Base-by-base conservation (phyloP, 1,139 yeast species). In the Scheffersomyces parashehatae region DNA sequence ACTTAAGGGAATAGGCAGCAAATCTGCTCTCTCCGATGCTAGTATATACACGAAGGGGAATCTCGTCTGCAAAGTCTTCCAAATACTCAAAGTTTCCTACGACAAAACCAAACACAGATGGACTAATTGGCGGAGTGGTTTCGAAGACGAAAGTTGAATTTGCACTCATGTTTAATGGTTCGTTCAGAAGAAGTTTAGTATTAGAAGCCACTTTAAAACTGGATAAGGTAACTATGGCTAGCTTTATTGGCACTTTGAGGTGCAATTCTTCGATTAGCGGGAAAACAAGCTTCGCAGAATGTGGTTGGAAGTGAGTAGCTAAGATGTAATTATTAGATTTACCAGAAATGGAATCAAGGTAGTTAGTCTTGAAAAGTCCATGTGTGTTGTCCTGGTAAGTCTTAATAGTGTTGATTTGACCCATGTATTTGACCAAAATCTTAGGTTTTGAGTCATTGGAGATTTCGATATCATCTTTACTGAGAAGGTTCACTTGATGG, bases 251-350 rank as follows among this genome's bases (percentile, higher is more conserved):
- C 4, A 80, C 73, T 54, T 83, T 85, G 34, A 67, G 60, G n/a
- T 67, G 58, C 15, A 80, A 70, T 50, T 84, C 89, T 56, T 86
- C 91, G 15, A 85, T 59, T 50, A 83, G 76, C 1, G 93, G 93
- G 54, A 82, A 82, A 11, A 85, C 75, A 40, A 59, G 58, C 52
- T 84, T 70, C 3, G 88, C 84, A 49, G 75, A 82, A 29, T 74
- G 72, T 0, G 93, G 90, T 58, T 85, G 91, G 35, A 81, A 74
- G 55, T 86, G 91, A 1, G 93, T 83, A 0, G 89, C 82, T 35
- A 85, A 58, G 12, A 85, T 64, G 45, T 65, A 73, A 47, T 79
- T 76, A 45, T 65, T 59, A 1, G 83, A 65, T 29, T 60, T 67
- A 10, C 83, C 82, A 2, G 76, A 65, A 15, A 68, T 60, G 4